phyloP scores from a whole-genome alignment of 345 rosid genomes.

The Eucalyptus viminalis region DNA sequence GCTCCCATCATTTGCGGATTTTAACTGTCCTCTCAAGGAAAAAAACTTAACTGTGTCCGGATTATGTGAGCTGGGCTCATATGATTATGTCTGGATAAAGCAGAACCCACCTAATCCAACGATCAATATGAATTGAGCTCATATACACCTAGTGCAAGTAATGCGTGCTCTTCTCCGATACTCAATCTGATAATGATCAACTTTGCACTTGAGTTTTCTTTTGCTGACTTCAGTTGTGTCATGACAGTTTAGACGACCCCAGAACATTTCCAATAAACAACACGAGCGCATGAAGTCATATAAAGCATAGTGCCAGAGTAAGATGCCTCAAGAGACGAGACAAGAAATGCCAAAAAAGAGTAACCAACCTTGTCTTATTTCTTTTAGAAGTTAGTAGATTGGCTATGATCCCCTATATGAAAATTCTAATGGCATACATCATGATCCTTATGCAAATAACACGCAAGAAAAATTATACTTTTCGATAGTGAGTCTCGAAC shows the following conservation, averaged over 20 bases:
- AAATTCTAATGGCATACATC: neutral
- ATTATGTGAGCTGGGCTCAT: neutral
- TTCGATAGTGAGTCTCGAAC: neutral
- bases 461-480: neutral
- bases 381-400: neutral
- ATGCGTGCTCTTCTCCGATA: neutral
- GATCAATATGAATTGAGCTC: neutral
- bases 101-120: neutral
- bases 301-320: neutral
- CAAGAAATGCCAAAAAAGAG: neutral
- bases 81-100: neutral
- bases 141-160: neutral
- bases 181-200: neutral
- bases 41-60: neutral
- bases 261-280: neutral
- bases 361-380: neutral
- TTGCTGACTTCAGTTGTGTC: neutral
- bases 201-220: neutral
- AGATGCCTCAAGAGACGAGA: neutral
- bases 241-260: neutral
- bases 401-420: neutral
- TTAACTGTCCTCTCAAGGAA: neutral
- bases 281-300: neutral
- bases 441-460: neutral
- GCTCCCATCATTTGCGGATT: neutral